Evolutionary conservation across 139 green algal genomes (phyloP).

Genomic region (Micromonas pusilla): DNA sequence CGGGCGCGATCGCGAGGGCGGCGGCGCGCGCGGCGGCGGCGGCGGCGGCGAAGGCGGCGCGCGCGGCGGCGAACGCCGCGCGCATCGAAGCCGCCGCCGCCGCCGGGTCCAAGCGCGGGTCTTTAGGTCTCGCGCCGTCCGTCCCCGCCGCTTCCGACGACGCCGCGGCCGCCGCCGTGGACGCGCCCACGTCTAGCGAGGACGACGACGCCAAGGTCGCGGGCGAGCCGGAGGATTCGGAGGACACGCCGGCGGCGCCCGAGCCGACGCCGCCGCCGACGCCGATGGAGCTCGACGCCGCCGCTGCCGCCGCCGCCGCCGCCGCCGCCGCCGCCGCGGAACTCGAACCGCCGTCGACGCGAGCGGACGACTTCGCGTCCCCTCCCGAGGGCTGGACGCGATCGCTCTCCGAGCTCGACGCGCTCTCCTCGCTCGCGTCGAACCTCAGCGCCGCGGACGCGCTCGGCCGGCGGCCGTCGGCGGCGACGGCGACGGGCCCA

Average conservation of each 20-base stretch:
- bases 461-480: no score
- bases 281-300: neutral
- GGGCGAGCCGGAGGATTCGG: neutral
- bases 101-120: neutral
- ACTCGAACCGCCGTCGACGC: neutral
- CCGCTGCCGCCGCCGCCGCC: neutral
- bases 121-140: no score
- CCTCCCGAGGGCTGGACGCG: neutral
- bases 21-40: no score
- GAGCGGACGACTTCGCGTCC: neutral
- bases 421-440: neutral
- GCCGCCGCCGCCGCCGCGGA: no score
- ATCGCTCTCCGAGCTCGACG: neutral
- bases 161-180: neutral
- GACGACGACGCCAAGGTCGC: constrained; percentile 1
- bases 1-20: neutral
- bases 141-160: neutral
- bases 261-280: neutral
- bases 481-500: no score
- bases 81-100: neutral
- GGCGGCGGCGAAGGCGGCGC: neutral
- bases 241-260: neutral
- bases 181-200: neutral
- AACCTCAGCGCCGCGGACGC: neutral
- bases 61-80: neutral